Percentiles rank a stretch among this genome's conserved stretches.
Conservation (phyloP, 2,329 filamentous ascomycete genomes). For the Dothiorella sarmentorum region DNA sequence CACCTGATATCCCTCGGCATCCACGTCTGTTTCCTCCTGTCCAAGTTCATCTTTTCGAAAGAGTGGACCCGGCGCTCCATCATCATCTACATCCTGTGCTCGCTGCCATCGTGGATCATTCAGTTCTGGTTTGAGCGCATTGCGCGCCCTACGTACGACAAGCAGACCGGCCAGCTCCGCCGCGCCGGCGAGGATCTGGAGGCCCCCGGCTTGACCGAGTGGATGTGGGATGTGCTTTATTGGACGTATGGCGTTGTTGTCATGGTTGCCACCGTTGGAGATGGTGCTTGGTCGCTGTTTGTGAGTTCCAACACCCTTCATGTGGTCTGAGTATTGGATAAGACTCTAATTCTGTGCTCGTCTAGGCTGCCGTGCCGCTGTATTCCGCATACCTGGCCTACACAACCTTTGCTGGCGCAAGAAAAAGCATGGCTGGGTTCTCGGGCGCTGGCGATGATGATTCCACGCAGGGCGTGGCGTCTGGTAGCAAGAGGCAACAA, state of each 20-base stretch:
- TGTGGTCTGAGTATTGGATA: background rate
- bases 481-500: constrained; percentile 46
- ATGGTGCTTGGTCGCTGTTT: constrained; percentile 71
- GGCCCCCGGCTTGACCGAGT: constrained; percentile 86
- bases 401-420: constrained; percentile 45
- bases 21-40: constrained; percentile 71
- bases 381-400: constrained; percentile 47
- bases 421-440: constrained; percentile 40
- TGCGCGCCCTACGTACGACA: constrained; percentile 71
- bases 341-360: background rate
- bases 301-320: constrained; percentile 26
- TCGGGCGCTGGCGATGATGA: constrained; percentile 37
- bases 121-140: constrained; percentile 82
- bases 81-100: constrained; percentile 68
- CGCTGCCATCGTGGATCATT: constrained; percentile 70
- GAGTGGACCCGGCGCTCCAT: constrained; percentile 52
- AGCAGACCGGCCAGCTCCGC: constrained; percentile 57
- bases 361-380: constrained; percentile 41
- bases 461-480: constrained; percentile 17
- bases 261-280: constrained; percentile 73
- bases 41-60: constrained; percentile 63
- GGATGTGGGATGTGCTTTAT: constrained; percentile 96
- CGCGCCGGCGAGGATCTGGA: constrained; percentile 83
- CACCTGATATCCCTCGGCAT: constrained; percentile 71
- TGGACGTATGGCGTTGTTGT: constrained; percentile 80